Evolutionary conservation across 257 asterid genomes (phyloP).

Genomic region (Solanum sitiens): DNA sequence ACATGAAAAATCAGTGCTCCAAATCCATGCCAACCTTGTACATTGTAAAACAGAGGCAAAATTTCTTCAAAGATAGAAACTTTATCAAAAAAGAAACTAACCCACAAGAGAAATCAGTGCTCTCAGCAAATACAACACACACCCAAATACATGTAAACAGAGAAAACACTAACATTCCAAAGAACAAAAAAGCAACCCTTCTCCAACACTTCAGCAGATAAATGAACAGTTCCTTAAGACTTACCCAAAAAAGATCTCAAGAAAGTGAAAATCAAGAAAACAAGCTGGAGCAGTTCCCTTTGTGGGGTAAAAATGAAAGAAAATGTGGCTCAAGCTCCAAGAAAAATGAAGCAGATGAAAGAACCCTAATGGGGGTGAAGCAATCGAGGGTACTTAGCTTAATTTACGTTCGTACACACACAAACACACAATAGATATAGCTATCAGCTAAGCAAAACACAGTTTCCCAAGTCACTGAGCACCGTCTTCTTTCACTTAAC

Average conservation of each 20-base stretch:
- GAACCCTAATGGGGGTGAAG: background rate
- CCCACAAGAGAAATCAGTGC: background rate
- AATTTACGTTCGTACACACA: background rate
- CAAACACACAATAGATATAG: background rate
- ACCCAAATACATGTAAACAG: background rate
- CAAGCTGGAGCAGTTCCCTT: background rate
- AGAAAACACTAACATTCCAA: background rate
- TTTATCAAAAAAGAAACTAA: background rate
- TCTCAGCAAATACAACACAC: background rate
- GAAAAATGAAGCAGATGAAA: background rate
- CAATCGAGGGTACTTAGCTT: background rate
- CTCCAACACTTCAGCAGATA: background rate
- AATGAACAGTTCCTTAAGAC: background rate
- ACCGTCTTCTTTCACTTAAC: background rate
- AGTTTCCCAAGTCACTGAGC: background rate
- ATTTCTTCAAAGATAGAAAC: background rate
- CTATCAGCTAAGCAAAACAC: background rate
- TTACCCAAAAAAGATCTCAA: background rate
- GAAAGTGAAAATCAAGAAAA: background rate
- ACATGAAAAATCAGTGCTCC: background rate
- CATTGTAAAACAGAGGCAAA: background rate
- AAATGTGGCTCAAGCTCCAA: background rate
- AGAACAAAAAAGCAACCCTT: background rate
- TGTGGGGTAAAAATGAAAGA: background rate
- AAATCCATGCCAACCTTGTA: background rate